Evolutionary conservation across 371 early-diverging fungal species (phyloP).

Genomic region (Apophysomyces variabilis): DNA sequence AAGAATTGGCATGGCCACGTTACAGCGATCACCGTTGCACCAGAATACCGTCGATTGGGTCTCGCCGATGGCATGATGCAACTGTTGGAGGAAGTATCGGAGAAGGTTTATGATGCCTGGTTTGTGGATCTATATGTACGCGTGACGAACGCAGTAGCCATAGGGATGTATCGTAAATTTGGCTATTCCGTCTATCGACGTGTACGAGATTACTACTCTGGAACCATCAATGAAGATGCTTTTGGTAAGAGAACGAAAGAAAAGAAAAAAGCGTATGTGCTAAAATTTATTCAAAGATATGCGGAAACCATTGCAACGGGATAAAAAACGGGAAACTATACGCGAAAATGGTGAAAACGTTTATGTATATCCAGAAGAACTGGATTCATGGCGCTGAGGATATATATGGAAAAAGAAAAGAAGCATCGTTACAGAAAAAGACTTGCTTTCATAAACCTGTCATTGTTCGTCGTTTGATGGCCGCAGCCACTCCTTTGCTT

Average conservation of each 20-base stretch:
- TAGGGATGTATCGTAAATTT: slow-evolving; percentile 93
- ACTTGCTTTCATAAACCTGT: neutral
- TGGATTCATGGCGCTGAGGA: slow-evolving; percentile 50
- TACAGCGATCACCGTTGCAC: slow-evolving; percentile 97
- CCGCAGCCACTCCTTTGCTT: slow-evolving; percentile 20
- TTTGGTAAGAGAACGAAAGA: neutral
- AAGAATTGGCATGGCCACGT: slow-evolving; percentile 98
- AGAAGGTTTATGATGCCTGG: slow-evolving; percentile 73
- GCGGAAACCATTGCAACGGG: slow-evolving; percentile 85
- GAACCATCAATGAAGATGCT: slow-evolving; percentile 71
- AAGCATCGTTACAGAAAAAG: neutral
- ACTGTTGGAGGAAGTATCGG: slow-evolving; percentile 88
- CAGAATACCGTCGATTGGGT: slow-evolving; percentile 93
- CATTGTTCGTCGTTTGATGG: slow-evolving; percentile 22
- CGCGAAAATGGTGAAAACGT: slow-evolving; percentile 66
- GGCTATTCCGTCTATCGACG: slow-evolving; percentile 94
- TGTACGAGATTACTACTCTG: slow-evolving; percentile 91
- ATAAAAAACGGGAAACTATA: slow-evolving; percentile 71
- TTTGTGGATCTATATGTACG: slow-evolving; percentile 99
- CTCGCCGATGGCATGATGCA: slow-evolving; percentile 93
- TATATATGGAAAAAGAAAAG: slow-evolving; percentile 7
- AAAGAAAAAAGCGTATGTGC: no score
- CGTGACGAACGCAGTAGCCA: slow-evolving; percentile 92
- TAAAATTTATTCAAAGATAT: slow-evolving; percentile 66
- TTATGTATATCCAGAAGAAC: slow-evolving; percentile 62